phyloP scores from a whole-genome alignment of 2,329 filamentous ascomycete genomes.

The Alternaria sp. region DNA sequence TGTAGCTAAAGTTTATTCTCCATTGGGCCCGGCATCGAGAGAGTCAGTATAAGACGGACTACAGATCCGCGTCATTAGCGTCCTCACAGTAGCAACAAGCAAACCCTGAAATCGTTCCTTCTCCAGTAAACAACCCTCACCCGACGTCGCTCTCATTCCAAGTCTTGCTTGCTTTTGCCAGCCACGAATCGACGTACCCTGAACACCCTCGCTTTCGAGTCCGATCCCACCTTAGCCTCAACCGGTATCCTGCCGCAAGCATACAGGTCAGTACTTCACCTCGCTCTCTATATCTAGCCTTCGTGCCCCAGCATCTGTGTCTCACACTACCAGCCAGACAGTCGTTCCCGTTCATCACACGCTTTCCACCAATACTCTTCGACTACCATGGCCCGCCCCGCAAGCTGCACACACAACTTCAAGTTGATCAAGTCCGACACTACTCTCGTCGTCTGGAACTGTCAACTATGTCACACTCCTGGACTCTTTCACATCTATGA shows the following conservation, averaged over 20 bases:
- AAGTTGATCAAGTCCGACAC: slow-evolving; percentile 61
- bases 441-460: slow-evolving; percentile 59
- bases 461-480: slow-evolving; percentile 59
- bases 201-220: slow-evolving; percentile 32
- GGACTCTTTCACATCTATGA: slow-evolving; percentile 60
- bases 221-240: slow-evolving; percentile 35
- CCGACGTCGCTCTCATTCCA: slow-evolving; percentile 26
- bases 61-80: slow-evolving; percentile 39
- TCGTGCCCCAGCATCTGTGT: slow-evolving; percentile 21
- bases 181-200: slow-evolving; percentile 39
- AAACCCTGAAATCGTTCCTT: slow-evolving; percentile 22
- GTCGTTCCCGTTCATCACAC: slow-evolving; percentile 16
- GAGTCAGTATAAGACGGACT: slow-evolving; percentile 45
- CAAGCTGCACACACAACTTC: slow-evolving; percentile 57
- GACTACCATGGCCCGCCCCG: slow-evolving; percentile 55
- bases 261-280: slow-evolving; percentile 28
- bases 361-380: slow-evolving; percentile 4
- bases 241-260: slow-evolving; percentile 26
- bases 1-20: slow-evolving; percentile 32
- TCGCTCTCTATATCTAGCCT: slow-evolving; percentile 34
- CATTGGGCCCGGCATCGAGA: slow-evolving; percentile 23
- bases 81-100: slow-evolving; percentile 31
- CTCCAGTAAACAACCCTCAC: slow-evolving; percentile 19
- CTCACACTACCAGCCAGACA: slow-evolving; percentile 31
- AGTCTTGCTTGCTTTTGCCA: slow-evolving; percentile 45